Percentiles rank a stretch among this genome's conserved stretches.
phyloP scores from a whole-genome alignment of 768 basidiomycete species.

The Ephemerocybe angulata region DNA sequence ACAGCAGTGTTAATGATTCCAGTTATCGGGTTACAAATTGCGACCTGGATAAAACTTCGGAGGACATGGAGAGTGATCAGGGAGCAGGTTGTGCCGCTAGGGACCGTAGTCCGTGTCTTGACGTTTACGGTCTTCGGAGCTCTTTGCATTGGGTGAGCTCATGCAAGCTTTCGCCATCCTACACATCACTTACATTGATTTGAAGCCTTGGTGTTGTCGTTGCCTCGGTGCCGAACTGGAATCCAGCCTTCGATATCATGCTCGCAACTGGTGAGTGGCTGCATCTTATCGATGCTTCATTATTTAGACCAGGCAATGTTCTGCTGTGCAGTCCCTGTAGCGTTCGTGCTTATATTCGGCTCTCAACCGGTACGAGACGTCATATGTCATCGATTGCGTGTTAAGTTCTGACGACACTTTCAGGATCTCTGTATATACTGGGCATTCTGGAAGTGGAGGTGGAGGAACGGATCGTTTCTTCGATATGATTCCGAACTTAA shows the following conservation, averaged over 20 bases:
- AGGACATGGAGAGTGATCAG: too few species aligned
- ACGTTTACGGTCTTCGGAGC: slow-evolving; percentile 10
- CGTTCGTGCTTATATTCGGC: background rate
- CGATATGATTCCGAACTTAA: too few species aligned
- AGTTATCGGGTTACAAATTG: background rate
- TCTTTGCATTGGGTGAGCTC: slow-evolving; percentile 1
- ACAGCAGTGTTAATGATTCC: slow-evolving; percentile 15
- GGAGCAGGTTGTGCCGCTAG: background rate
- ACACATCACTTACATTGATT: background rate
- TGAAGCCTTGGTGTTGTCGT: slow-evolving; percentile 17
- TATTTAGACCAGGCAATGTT: background rate
- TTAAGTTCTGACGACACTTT: background rate
- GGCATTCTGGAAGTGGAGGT: background rate
- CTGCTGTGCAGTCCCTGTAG: background rate
- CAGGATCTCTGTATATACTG: background rate
- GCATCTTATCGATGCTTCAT: too few species aligned
- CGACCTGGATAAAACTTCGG: background rate
- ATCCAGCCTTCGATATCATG: background rate
- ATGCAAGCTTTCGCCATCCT: too few species aligned
- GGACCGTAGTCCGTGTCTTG: too few species aligned
- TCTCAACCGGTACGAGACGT: background rate
- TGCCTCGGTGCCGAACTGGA: slow-evolving; percentile 11
- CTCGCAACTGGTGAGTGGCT: background rate
- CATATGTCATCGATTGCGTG: background rate
- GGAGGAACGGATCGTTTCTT: background rate